Percentiles rank a stretch among this genome's conserved stretches.
These are phyloP conservation scores for Stephania japonica DNA, from an alignment of 164 flowering plant genomes.

Conservation along the genomic window DNA sequence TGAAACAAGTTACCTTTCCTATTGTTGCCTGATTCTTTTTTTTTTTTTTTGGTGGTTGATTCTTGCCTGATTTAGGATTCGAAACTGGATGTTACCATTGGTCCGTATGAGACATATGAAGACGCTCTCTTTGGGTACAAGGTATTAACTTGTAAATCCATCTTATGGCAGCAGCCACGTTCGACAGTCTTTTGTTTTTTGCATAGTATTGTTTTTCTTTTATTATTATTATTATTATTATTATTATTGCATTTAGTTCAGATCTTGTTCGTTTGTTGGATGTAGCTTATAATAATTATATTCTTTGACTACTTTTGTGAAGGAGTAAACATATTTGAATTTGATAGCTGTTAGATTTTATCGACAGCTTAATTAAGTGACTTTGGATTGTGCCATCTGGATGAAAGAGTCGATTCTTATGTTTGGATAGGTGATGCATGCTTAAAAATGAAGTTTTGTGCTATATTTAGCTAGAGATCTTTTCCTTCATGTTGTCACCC, in stretches of 20 bases:
- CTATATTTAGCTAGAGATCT: neutral
- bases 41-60: neutral
- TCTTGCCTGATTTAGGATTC: constrained; percentile 53
- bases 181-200: neutral
- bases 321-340: no score
- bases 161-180: neutral
- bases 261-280: neutral
- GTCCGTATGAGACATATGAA: constrained; percentile 96
- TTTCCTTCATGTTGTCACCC: neutral
- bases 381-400: neutral
- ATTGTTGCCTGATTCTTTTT: constrained; percentile 1
- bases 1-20: neutral
- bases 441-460: neutral
- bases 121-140: constrained; percentile 86
- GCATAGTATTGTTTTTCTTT: neutral
- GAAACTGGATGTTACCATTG: constrained; percentile 86
- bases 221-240: no score
- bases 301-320: neutral
- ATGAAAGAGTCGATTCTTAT: neutral
- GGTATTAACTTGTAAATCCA: constrained; percentile 35
- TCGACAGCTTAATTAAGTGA: neutral
- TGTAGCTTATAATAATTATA: neutral
- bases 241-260: neutral
- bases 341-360: neutral
- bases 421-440: neutral